Evolutionary conservation across 2,329 filamentous ascomycete genomes (phyloP).

Genomic region (Didymella segeticola): DNA sequence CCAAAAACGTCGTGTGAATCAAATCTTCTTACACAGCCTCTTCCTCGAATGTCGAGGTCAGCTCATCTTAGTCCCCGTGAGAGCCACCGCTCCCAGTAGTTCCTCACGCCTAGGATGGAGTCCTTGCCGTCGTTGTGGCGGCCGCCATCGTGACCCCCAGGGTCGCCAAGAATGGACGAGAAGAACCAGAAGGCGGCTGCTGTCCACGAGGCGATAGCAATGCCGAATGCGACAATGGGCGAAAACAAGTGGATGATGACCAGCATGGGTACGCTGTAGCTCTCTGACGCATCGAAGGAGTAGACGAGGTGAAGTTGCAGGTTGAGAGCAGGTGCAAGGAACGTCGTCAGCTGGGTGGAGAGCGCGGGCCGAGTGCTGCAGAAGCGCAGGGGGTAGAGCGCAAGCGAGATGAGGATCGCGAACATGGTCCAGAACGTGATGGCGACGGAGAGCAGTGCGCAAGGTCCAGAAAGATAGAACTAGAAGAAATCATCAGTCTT

Average conservation of each 20-base stretch:
- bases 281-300: slow-evolving; percentile 49
- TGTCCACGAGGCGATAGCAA: slow-evolving; percentile 65
- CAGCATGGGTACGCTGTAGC: slow-evolving; percentile 52
- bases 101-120: slow-evolving; percentile 63
- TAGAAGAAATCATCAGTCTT: slow-evolving; percentile 27
- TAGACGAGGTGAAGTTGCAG: slow-evolving; percentile 58
- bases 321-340: slow-evolving; percentile 62
- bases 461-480: slow-evolving; percentile 62
- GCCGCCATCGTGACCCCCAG: slow-evolving; percentile 61
- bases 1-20: slow-evolving; percentile 4
- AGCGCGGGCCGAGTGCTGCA: slow-evolving; percentile 59
- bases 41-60: not conserved
- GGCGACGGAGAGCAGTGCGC: slow-evolving; percentile 61
- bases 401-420: slow-evolving; percentile 56
- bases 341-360: slow-evolving; percentile 57
- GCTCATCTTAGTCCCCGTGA: slow-evolving; percentile 44
- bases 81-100: slow-evolving; percentile 68
- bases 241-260: slow-evolving; percentile 62
- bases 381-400: slow-evolving; percentile 61
- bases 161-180: slow-evolving; percentile 66
- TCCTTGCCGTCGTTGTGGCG: slow-evolving; percentile 65
- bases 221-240: slow-evolving; percentile 62
- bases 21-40: not conserved
- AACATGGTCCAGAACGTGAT: slow-evolving; percentile 61
- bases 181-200: slow-evolving; percentile 69